Percentiles rank a stretch among this genome's conserved stretches.
Evolutionary conservation across 208 protist species (phyloP).

Genomic region (Trypanosomatidae sp.): DNA sequence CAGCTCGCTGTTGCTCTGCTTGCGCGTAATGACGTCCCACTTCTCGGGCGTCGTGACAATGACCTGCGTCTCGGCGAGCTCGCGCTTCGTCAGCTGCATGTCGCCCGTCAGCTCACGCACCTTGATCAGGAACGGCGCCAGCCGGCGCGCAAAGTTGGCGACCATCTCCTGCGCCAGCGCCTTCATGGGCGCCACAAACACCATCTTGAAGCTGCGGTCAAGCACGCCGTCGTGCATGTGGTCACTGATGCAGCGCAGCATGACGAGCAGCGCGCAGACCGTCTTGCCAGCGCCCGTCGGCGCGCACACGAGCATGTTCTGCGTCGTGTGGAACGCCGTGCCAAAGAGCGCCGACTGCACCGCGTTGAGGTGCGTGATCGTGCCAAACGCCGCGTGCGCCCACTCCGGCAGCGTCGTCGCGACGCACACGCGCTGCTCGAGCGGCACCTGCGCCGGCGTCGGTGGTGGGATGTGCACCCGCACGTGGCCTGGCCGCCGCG

Average conservation of each 20-base stretch:
- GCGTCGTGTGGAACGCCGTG: slow-evolving; percentile 94
- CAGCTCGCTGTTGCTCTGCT: slow-evolving; percentile 93
- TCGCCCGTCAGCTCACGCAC: slow-evolving; percentile 98
- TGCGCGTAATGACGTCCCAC: slow-evolving; percentile 99
- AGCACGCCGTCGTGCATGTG: slow-evolving; percentile 78
- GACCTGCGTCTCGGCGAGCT: slow-evolving; percentile 95
- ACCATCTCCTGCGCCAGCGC: slow-evolving; percentile 98
- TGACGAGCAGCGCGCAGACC: slow-evolving; percentile 94
- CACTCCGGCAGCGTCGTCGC: slow-evolving; percentile 75
- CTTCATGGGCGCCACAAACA: slow-evolving; percentile 99
- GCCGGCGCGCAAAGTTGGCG: slow-evolving; percentile 88
- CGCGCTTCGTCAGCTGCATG: slow-evolving; percentile 97
- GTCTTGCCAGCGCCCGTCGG: slow-evolving; percentile 99
- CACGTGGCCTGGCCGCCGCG: slow-evolving; percentile 45
- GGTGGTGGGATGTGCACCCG: slow-evolving; percentile 78
- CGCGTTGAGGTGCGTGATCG: slow-evolving; percentile 91
- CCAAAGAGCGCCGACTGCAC: slow-evolving; percentile 94
- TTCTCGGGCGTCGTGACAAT: slow-evolving; percentile 99
- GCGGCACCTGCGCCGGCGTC: slow-evolving; percentile 40
- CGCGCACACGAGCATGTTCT: slow-evolving; percentile 98
- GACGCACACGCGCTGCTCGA: slow-evolving; percentile 68
- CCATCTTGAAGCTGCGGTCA: slow-evolving; percentile 96
- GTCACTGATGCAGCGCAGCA: slow-evolving; percentile 91
- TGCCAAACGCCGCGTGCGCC: slow-evolving; percentile 83
- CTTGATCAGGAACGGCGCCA: slow-evolving; percentile 84